These are phyloP conservation scores for Eutrema salsugineum DNA, from an alignment of 441 rosid species.

Conservation along the genomic window DNA sequence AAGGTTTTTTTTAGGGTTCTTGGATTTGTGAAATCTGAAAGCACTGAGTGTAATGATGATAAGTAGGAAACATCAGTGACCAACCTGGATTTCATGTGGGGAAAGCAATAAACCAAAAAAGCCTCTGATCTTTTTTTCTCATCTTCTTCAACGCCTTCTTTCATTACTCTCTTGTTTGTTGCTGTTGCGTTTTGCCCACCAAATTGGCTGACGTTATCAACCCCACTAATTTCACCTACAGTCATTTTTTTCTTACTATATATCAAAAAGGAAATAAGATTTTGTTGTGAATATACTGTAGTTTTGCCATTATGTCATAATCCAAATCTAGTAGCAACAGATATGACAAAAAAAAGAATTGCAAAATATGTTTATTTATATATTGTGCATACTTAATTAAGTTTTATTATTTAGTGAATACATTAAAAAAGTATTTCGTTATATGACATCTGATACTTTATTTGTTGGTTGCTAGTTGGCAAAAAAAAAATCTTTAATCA, in stretches of 20 bases:
- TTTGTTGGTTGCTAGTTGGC: background rate
- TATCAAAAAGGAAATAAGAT: no score
- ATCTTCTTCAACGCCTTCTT: slow-evolving; percentile 25
- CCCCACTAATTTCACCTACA: background rate
- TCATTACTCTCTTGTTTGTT: slow-evolving; percentile 22
- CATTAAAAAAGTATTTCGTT: background rate
- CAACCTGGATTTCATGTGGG: slow-evolving; percentile 29
- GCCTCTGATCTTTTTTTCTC: slow-evolving; percentile 15
- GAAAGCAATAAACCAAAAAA: slow-evolving; percentile 18
- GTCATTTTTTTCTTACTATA: background rate
- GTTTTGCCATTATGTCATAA: background rate
- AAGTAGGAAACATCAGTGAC: slow-evolving; percentile 19
- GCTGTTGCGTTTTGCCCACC: slow-evolving; percentile 10
- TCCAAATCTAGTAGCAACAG: background rate
- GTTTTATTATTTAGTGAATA: background rate
- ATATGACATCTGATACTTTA: background rate
- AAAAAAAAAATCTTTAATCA: no score
- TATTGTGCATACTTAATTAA: no score
- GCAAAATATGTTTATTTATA: no score
- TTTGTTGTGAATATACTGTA: no score
- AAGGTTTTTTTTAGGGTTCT: slow-evolving; percentile 17
- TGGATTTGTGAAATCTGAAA: slow-evolving; percentile 15
- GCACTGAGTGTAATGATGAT: slow-evolving; percentile 32
- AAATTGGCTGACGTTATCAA: background rate
- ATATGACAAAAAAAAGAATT: no score